These are phyloP conservation scores for Artemisia annua DNA, from an alignment of 129 eudicot genomes.

Conservation along the genomic window DNA sequence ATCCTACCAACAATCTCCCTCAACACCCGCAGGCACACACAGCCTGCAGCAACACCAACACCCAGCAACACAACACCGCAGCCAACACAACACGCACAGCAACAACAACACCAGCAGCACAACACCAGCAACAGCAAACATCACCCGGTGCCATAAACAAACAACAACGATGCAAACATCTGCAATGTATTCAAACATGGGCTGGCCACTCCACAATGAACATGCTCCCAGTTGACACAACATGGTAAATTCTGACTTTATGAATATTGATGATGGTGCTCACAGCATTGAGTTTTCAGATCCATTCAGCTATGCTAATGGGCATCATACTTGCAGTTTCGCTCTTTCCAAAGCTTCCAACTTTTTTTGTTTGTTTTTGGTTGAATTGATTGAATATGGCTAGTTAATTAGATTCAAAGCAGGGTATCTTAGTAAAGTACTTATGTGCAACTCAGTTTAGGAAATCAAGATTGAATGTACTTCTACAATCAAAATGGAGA, in stretches of 20 bases:
- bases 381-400: constrained; percentile 8
- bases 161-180: constrained; percentile 44
- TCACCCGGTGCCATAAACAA: constrained; percentile 10
- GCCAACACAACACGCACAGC: no score
- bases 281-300: constrained; percentile 16
- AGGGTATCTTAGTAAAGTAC: constrained; percentile 17
- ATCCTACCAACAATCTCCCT: no score
- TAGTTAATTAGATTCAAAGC: constrained; percentile 16
- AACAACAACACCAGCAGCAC: constrained; percentile 25
- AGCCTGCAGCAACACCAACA: constrained; percentile 37
- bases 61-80: no score
- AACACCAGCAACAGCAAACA: constrained; percentile 26
- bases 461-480: constrained; percentile 19
- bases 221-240: constrained; percentile 49
- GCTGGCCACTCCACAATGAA: constrained; percentile 65
- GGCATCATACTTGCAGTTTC: constrained; percentile 21
- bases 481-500: constrained; percentile 16
- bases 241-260: constrained; percentile 8
- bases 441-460: constrained; percentile 11
- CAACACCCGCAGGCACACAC: constrained; percentile 16
- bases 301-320: constrained; percentile 8
- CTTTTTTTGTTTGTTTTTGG: constrained; percentile 2
- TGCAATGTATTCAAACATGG: constrained; percentile 65
- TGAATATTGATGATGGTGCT: constrained; percentile 6
- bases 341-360: background rate